Percentiles rank a stretch among this genome's conserved stretches.
Conservation (phyloP, 139 green algal species). For the Chlorella sp. region DNA sequence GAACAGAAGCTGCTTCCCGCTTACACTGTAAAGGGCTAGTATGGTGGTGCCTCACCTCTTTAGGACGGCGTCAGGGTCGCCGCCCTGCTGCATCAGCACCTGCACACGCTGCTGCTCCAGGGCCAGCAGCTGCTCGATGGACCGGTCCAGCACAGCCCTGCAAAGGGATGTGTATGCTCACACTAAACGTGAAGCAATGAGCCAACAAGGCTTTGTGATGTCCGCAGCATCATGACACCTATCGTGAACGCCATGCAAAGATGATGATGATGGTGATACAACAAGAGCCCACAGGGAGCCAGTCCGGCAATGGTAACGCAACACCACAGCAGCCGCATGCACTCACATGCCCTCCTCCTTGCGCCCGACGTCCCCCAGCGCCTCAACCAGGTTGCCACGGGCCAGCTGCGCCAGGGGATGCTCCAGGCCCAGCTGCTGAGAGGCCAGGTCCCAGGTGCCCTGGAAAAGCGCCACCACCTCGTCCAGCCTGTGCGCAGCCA, state of each 20-base stretch:
- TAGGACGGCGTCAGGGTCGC: background rate
- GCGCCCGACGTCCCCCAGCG: background rate
- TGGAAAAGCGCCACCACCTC: background rate
- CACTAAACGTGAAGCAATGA: no score
- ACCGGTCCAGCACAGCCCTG: background rate
- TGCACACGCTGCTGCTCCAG: background rate
- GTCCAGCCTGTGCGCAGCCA: slow-evolving; percentile 1
- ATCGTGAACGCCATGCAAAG: no score
- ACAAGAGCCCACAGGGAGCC: no score
- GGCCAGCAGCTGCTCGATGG: background rate
- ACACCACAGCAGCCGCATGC: no score
- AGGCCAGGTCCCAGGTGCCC: slow-evolving; percentile 1
- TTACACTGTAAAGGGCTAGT: no score
- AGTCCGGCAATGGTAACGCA: no score
- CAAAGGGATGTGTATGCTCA: no score
- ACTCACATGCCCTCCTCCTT: background rate
- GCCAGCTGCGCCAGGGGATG: background rate
- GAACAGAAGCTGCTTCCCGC: no score
- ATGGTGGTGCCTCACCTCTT: background rate
- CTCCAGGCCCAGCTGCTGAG: background rate
- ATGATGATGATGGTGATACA: no score
- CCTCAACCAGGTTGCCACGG: background rate
- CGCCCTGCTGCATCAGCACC: background rate
- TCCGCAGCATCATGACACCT: no score
- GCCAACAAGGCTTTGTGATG: no score